phyloP scores from a whole-genome alignment of 2,329 filamentous ascomycete species.

The Parastagonospora nodorum region DNA sequence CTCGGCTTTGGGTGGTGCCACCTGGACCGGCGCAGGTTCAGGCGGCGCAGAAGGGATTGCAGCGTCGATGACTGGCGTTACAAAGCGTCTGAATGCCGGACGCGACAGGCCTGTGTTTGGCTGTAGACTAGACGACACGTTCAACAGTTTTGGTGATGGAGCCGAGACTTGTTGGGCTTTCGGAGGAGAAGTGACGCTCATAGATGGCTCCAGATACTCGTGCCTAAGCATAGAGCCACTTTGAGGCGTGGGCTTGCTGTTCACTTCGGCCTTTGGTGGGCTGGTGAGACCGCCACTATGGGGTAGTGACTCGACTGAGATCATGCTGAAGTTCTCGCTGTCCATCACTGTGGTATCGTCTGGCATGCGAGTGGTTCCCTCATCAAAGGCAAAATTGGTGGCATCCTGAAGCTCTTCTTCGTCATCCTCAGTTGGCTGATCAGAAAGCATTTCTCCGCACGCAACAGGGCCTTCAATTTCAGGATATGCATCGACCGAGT shows the following conservation, averaged over 20 bases:
- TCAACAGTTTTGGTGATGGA: constrained; percentile 12
- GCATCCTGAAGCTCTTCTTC: constrained; percentile 27
- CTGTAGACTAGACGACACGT: constrained; percentile 3
- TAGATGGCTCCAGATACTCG: constrained; percentile 15
- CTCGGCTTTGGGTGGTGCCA: constrained; percentile 26
- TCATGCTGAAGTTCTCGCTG: constrained; percentile 58
- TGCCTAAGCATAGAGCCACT: constrained; percentile 17
- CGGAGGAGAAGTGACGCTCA: background rate
- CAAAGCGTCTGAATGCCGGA: constrained; percentile 22
- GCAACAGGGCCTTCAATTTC: background rate
- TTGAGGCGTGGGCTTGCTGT: constrained; percentile 4
- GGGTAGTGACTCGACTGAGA: constrained; percentile 54
- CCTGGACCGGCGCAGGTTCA: constrained; percentile 24
- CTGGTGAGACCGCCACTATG: constrained; percentile 36
- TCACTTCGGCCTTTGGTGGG: constrained; percentile 21
- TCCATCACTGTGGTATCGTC: constrained; percentile 54
- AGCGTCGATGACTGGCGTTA: constrained; percentile 35
- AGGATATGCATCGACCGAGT: constrained; percentile 1
- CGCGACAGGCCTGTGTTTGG: constrained; percentile 15
- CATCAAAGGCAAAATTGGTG: constrained; percentile 35
- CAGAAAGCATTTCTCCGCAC: background rate
- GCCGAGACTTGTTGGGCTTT: constrained; percentile 1
- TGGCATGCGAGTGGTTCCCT: constrained; percentile 38
- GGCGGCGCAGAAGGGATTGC: constrained; percentile 39
- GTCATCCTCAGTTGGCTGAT: constrained; percentile 14